Evolutionary conservation across 129 eudicot genomes (phyloP).

Genomic region (Helianthus annuus): DNA sequence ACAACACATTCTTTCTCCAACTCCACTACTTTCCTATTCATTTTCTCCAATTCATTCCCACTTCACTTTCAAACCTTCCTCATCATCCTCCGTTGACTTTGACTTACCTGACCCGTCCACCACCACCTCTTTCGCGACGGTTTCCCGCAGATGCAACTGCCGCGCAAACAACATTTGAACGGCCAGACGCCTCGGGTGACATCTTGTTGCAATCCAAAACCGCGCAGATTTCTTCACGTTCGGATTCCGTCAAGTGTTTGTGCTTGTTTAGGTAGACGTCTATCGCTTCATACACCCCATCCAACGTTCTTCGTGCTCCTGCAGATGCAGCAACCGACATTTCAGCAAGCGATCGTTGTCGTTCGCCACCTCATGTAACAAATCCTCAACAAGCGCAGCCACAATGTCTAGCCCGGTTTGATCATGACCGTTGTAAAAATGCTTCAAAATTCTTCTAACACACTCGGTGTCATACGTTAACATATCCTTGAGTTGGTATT

Average conservation of each 20-base stretch:
- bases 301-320: slow-evolving; percentile 7
- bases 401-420: neutral
- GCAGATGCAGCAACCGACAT: slow-evolving; percentile 12
- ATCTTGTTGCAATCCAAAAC: slow-evolving; percentile 14
- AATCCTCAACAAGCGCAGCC: slow-evolving; percentile 8
- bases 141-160: slow-evolving; percentile 21
- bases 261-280: slow-evolving; percentile 11
- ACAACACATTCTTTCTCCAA: slow-evolving; percentile 8
- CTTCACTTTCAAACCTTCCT: neutral
- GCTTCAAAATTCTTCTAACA: slow-evolving; percentile 20
- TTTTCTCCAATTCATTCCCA: slow-evolving; percentile 9
- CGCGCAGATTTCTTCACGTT: slow-evolving; percentile 2
- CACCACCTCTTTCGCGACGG: neutral
- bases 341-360: slow-evolving; percentile 8
- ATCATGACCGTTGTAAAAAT: slow-evolving; percentile 2
- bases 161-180: slow-evolving; percentile 14
- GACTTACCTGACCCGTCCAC: neutral
- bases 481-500: slow-evolving; percentile 7
- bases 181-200: slow-evolving; percentile 9
- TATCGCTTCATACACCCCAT: neutral
- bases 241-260: slow-evolving; percentile 12
- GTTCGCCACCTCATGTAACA: neutral
- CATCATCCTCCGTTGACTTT: neutral
- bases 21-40: neutral
- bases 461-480: slow-evolving; percentile 8